Evolutionary conservation across 371 early-diverging fungal genomes (phyloP).

Genomic region (Mucor velutinosus): DNA sequence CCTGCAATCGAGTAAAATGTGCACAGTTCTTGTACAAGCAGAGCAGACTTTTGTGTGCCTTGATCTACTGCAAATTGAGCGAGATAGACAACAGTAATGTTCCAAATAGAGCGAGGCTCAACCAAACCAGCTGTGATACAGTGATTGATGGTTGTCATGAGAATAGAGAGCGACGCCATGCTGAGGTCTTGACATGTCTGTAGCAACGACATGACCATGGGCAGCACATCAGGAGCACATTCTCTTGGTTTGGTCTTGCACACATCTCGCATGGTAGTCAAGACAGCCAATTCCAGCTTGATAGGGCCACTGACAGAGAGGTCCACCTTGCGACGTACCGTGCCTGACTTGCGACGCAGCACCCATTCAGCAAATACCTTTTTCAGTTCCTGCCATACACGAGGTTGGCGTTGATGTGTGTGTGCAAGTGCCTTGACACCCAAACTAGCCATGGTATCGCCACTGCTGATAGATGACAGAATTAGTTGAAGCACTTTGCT

Average conservation of each 20-base stretch:
- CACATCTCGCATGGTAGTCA: conserved; percentile 57
- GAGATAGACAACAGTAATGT: conserved; percentile 49
- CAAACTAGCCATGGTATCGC: conserved; percentile 47
- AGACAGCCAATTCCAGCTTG: conserved; percentile 57
- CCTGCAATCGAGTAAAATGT: conserved; percentile 55
- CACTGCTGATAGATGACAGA: conserved; percentile 39
- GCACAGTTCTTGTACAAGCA: conserved; percentile 38
- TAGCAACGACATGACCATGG: conserved; percentile 53
- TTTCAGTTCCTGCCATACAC: conserved; percentile 62
- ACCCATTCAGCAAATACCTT: conserved; percentile 59
- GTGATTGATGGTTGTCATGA: conserved; percentile 49
- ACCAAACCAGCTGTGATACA: conserved; percentile 51
- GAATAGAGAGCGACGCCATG: conserved; percentile 46
- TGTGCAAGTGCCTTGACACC: conserved; percentile 51
- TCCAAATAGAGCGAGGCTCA: conserved; percentile 63
- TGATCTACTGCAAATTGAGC: conserved; percentile 45
- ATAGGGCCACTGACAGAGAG: conserved; percentile 30
- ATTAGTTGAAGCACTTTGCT: conserved; percentile 53
- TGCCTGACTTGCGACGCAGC: conserved; percentile 43
- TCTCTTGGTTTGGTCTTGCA: conserved; percentile 45
- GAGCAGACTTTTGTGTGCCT: conserved; percentile 5
- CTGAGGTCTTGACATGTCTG: conserved; percentile 53
- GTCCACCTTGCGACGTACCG: conserved; percentile 25
- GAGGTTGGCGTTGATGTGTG: conserved; percentile 55
- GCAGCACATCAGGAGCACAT: conserved; percentile 57